phyloP scores from a whole-genome alignment of 257 asterid species.

The Eustoma russellianum region DNA sequence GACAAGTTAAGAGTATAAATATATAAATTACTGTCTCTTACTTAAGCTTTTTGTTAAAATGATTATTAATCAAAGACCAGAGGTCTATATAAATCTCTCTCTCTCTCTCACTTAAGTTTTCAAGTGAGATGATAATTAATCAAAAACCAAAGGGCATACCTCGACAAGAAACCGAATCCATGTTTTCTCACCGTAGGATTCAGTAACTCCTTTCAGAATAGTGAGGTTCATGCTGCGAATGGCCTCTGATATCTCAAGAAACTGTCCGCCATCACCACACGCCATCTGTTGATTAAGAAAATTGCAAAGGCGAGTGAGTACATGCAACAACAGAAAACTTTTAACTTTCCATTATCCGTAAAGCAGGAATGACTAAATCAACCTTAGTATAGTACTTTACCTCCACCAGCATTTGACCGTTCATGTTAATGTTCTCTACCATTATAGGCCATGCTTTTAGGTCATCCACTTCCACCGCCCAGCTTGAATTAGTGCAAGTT shows the following conservation, averaged over 20 bases:
- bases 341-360: background rate
- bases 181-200: slow-evolving; percentile 54
- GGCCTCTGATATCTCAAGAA: slow-evolving; percentile 78
- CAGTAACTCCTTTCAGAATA: slow-evolving; percentile 76
- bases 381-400: slow-evolving; percentile 21
- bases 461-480: slow-evolving; percentile 94
- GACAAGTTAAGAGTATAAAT: too few relatives aligned
- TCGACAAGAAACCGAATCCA: slow-evolving; percentile 89
- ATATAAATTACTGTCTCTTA: too few relatives aligned
- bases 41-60: too few relatives aligned
- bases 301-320: background rate
- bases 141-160: slow-evolving; percentile 32
- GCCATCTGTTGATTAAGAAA: slow-evolving; percentile 39
- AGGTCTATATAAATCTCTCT: too few relatives aligned
- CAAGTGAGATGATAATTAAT: too few relatives aligned
- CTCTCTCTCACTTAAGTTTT: too few relatives aligned
- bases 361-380: too few relatives aligned
- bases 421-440: slow-evolving; percentile 75
- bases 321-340: too few relatives aligned
- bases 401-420: slow-evolving; percentile 88
- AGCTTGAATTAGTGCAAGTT: slow-evolving; percentile 71
- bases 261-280: slow-evolving; percentile 59
- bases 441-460: slow-evolving; percentile 71
- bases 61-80: too few relatives aligned
- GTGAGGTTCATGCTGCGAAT: slow-evolving; percentile 77